These are phyloP conservation scores for Fusarium anguioides DNA, from an alignment of 2,329 filamentous ascomycete species.

Conservation along the genomic window DNA sequence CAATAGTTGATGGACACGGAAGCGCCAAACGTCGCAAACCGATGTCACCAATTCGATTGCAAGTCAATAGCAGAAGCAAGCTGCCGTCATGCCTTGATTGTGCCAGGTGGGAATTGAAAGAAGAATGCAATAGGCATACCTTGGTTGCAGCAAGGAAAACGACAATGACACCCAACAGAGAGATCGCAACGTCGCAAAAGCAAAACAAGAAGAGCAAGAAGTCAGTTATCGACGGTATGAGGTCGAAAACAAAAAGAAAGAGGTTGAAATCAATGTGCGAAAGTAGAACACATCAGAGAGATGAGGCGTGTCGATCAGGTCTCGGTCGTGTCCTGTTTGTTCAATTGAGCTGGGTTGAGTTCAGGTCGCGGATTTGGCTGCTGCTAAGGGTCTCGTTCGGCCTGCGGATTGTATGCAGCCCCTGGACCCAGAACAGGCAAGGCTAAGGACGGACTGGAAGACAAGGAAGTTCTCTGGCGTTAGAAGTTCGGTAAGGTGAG, in stretches of 20 bases:
- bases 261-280: conserved; percentile 13
- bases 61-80: conserved; percentile 19
- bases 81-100: conserved; percentile 9
- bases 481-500: neutral
- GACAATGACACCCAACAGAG: conserved; percentile 25
- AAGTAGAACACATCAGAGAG: conserved; percentile 13
- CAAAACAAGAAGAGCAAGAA: conserved; percentile 23
- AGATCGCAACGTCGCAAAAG: conserved; percentile 35
- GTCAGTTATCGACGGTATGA: conserved; percentile 10
- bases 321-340: conserved; percentile 21
- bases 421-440: conserved; percentile 34
- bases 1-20: conserved; percentile 31
- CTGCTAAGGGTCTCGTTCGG: conserved; percentile 34
- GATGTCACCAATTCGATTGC: conserved; percentile 35
- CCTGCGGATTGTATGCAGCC: conserved; percentile 32
- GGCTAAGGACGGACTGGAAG: conserved; percentile 6
- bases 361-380: conserved; percentile 12
- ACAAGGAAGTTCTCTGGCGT: conserved; percentile 9
- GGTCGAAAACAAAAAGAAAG: conserved; percentile 12
- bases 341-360: neutral
- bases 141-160: conserved; percentile 20
- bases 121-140: conserved; percentile 37
- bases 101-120: conserved; percentile 17
- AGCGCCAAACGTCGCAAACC: conserved; percentile 37
- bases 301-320: conserved; percentile 33